Evolutionary conservation across 2,329 filamentous ascomycete genomes (phyloP).

Genomic region (Fusarium sp.): DNA sequence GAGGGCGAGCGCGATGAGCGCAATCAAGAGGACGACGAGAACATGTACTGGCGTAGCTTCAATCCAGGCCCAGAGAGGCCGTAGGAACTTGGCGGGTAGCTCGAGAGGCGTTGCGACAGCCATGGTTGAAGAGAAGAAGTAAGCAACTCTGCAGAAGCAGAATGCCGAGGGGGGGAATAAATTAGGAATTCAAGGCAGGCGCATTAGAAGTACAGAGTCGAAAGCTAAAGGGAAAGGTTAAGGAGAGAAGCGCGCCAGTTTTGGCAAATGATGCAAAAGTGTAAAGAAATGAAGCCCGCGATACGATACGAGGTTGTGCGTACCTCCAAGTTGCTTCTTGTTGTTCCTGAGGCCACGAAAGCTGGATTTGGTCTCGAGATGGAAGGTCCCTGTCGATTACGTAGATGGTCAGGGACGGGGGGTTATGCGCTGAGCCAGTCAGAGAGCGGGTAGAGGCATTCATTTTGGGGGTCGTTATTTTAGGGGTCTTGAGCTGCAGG

Average conservation of each 20-base stretch:
- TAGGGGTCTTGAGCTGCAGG: background rate
- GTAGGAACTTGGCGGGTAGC: conserved; percentile 51
- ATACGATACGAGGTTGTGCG: conserved; percentile 17
- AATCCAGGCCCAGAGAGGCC: conserved; percentile 51
- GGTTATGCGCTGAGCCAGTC: conserved; percentile 15
- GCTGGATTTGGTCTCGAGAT: conserved; percentile 32
- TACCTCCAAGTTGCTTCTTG: background rate
- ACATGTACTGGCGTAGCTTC: conserved; percentile 55
- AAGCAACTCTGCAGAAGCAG: conserved; percentile 21
- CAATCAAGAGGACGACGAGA: conserved; percentile 51
- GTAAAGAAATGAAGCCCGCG: background rate
- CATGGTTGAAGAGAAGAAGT: conserved; percentile 18
- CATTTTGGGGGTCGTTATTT: conserved; percentile 5
- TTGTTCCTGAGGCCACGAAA: conserved; percentile 31
- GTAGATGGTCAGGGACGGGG: conserved; percentile 30
- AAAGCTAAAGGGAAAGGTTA: background rate
- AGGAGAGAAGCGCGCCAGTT: conserved; percentile 7
- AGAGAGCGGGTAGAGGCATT: conserved; percentile 7
- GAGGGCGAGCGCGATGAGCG: conserved; percentile 50
- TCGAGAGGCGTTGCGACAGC: conserved; percentile 39
- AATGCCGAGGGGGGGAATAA: conserved; percentile 1
- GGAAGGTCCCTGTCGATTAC: conserved; percentile 30
- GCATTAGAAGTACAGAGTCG: conserved; percentile 10
- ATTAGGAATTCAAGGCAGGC: background rate
- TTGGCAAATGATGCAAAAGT: background rate